phyloP scores from a whole-genome alignment of 306 rosid species.

The Castanea sativa region DNA sequence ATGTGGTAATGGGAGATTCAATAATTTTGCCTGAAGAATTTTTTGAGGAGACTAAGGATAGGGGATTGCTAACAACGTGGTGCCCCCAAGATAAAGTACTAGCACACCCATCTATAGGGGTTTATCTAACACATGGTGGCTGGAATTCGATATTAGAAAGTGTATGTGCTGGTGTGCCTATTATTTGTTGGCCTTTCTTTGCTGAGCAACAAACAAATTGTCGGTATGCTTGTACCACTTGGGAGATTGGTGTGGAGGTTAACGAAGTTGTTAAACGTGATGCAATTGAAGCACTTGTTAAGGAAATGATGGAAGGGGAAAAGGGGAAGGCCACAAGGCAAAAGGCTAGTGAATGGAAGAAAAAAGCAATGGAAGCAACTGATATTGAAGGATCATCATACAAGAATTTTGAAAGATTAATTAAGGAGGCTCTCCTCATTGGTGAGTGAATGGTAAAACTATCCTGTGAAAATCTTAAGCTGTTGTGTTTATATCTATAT shows the following conservation, averaged over 20 bases:
- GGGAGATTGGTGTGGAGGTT: conserved; percentile 43
- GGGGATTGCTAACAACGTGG: conserved; percentile 41
- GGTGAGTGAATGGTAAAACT: too few species aligned
- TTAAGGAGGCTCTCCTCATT: conserved; percentile 27
- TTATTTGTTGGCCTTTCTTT: conserved; percentile 57
- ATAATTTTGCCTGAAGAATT: conserved; percentile 28
- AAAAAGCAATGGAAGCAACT: conserved; percentile 34
- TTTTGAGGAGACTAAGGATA: conserved; percentile 31
- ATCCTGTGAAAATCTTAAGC: too few species aligned
- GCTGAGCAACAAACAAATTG: conserved; percentile 46
- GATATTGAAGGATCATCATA: conserved; percentile 38
- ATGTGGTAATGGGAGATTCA: conserved; percentile 32
- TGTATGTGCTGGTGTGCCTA: conserved; percentile 36
- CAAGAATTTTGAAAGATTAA: conserved; percentile 32
- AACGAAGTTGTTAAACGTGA: conserved; percentile 29
- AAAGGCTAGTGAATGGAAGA: conserved; percentile 36
- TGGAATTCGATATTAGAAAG: conserved; percentile 49
- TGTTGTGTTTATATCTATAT: too few species aligned
- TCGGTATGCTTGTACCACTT: conserved; percentile 33
- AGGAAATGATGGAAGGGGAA: conserved; percentile 42
- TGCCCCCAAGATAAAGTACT: conserved; percentile 41
- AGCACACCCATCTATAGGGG: conserved; percentile 41
- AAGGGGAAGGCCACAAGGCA: conserved; percentile 24
- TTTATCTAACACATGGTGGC: conserved; percentile 45
- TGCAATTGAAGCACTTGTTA: conserved; percentile 27